Evolutionary conservation across 768 basidiomycete genomes (phyloP).

Genomic region (Boletus sensibilis): DNA sequence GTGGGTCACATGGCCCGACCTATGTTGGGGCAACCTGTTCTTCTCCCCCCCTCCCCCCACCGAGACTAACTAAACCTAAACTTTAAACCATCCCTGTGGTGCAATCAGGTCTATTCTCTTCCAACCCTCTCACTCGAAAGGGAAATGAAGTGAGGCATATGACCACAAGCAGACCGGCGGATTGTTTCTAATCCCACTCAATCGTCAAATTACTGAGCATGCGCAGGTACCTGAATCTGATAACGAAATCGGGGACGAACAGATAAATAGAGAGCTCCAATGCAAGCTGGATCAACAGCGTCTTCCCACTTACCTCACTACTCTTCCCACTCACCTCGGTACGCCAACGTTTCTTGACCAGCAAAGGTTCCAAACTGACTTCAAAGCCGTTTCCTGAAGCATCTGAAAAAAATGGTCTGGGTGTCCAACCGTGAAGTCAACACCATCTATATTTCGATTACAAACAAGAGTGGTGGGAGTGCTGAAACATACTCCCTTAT

Average conservation of each 20-base stretch:
- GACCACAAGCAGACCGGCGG: background rate
- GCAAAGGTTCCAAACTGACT: background rate
- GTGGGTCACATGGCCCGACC: no score
- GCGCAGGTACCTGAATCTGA: background rate
- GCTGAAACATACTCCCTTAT: background rate
- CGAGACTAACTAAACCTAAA: background rate
- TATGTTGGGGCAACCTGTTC: no score
- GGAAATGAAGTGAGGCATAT: background rate
- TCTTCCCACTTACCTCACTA: background rate
- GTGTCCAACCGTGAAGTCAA: conserved; percentile 8
- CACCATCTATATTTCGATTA: background rate
- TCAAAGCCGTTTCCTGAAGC: no score
- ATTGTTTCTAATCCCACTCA: background rate
- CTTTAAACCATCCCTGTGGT: background rate
- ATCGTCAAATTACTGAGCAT: background rate
- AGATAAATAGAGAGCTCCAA: no score
- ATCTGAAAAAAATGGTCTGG: conserved; percentile 16
- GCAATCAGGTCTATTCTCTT: background rate
- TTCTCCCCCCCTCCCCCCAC: no score
- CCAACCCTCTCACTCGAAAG: background rate
- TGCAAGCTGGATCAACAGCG: background rate
- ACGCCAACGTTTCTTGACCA: background rate
- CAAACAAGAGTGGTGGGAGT: conserved; percentile 13
- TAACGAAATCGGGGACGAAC: background rate
- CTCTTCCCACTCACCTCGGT: background rate